Percentiles rank a stretch among this genome's conserved stretches.
Evolutionary conservation across 2,329 filamentous ascomycete species (phyloP).

Genomic region (Fusarium sp.): DNA sequence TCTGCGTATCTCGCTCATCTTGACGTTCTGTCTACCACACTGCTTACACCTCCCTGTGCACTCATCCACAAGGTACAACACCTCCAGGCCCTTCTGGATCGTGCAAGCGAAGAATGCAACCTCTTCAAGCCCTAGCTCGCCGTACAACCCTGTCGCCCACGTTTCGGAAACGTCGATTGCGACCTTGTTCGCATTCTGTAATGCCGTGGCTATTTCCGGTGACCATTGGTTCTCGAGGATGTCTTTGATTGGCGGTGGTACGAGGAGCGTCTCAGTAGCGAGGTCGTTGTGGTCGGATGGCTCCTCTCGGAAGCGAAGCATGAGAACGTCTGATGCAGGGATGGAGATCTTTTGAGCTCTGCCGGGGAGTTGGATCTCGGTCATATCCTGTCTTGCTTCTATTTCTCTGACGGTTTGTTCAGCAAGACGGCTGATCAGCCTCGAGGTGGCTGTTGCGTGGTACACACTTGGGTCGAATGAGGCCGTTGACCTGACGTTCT

Average conservation of each 20-base stretch:
- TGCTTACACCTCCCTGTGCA: conserved; percentile 38
- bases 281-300: conserved; percentile 12
- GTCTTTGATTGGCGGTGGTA: conserved; percentile 37
- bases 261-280: conserved; percentile 21
- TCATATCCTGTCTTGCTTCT: conserved; percentile 7
- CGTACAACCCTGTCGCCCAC: conserved; percentile 33
- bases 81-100: conserved; percentile 42
- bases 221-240: conserved; percentile 44
- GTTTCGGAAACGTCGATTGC: conserved; percentile 45
- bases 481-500: background rate
- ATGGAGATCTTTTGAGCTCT: conserved; percentile 36
- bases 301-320: conserved; percentile 41
- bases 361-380: conserved; percentile 40
- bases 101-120: conserved; percentile 43
- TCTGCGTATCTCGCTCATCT: conserved; percentile 19
- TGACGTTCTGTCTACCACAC: conserved; percentile 24
- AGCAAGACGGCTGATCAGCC: conserved; percentile 13
- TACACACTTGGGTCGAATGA: conserved; percentile 34
- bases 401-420: conserved; percentile 2
- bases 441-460: conserved; percentile 1
- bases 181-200: conserved; percentile 38
- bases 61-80: conserved; percentile 46
- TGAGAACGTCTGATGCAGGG: conserved; percentile 41
- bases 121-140: conserved; percentile 40
- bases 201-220: conserved; percentile 37